These are phyloP conservation scores for Zymoseptoria crescenta DNA, from an alignment of 2,329 filamentous ascomycete genomes.

Conservation along the genomic window DNA sequence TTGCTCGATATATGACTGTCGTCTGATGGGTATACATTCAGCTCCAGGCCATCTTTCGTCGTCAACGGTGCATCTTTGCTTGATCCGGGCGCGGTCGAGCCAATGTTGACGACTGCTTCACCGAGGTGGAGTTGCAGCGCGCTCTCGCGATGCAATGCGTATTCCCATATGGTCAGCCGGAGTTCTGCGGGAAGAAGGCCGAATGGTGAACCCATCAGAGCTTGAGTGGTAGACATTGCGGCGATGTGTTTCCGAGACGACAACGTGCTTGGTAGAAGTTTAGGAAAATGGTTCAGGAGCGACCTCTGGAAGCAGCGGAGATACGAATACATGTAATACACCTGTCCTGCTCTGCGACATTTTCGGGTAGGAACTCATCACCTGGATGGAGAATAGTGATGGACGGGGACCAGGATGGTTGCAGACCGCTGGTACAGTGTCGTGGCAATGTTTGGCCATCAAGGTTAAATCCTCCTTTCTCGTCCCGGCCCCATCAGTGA, in stretches of 20 bases:
- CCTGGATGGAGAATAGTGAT: conserved; percentile 1
- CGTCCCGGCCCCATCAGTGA: background rate
- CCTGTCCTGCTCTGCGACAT: background rate
- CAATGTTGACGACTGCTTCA: background rate
- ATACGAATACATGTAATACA: background rate
- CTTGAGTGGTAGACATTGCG: background rate
- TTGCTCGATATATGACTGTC: background rate
- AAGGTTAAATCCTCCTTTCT: background rate
- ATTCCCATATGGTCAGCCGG: background rate
- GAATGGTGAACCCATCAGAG: background rate
- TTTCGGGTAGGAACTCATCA: background rate
- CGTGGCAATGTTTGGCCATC: background rate
- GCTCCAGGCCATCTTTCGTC: background rate
- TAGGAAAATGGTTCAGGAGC: background rate
- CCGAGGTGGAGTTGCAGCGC: background rate
- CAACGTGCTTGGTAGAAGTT: background rate
- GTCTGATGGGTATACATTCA: background rate
- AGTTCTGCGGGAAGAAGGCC: background rate
- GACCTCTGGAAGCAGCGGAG: background rate
- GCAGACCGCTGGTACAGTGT: background rate
- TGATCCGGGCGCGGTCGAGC: background rate
- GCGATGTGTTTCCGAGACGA: background rate
- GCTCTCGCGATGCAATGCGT: background rate
- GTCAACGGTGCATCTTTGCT: background rate
- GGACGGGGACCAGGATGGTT: background rate